phyloP scores from a whole-genome alignment of 2,329 filamentous ascomycete species.

The Alternaria sp. region DNA sequence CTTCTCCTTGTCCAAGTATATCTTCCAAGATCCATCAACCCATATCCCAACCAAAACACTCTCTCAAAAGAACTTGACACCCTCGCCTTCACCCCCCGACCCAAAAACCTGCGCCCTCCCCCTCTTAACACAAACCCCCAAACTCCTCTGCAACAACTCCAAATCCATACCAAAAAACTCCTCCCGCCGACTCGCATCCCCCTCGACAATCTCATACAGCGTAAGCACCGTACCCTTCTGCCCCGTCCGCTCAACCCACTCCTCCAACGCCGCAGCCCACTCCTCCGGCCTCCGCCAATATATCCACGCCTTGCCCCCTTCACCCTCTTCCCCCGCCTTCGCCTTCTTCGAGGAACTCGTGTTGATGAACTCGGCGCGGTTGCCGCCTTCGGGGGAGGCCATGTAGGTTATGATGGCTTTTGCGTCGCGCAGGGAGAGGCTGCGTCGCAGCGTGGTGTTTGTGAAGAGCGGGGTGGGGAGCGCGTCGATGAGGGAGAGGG shows the following conservation, averaged over 20 bases:
- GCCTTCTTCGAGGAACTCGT: slow-evolving; percentile 13
- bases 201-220: slow-evolving; percentile 87
- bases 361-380: slow-evolving; percentile 69
- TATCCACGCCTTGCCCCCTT: slow-evolving; percentile 63
- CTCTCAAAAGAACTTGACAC: slow-evolving; percentile 85
- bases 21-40: not conserved
- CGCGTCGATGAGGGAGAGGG: slow-evolving; percentile 69
- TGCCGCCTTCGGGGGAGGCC: slow-evolving; percentile 58
- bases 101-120: slow-evolving; percentile 95
- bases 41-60: not conserved
- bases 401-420: slow-evolving; percentile 64
- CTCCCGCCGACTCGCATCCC: slow-evolving; percentile 73
- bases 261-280: slow-evolving; percentile 81
- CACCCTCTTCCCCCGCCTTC: slow-evolving; percentile 35
- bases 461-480: slow-evolving; percentile 63
- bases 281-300: slow-evolving; percentile 90
- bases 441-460: slow-evolving; percentile 53
- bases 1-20: not conserved
- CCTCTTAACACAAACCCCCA: slow-evolving; percentile 83
- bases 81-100: slow-evolving; percentile 71
- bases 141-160: slow-evolving; percentile 78
- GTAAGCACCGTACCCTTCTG: slow-evolving; percentile 91
- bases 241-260: slow-evolving; percentile 83
- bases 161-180: slow-evolving; percentile 90
- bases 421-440: slow-evolving; percentile 60